phyloP scores from a whole-genome alignment of 2,329 filamentous ascomycete species.

The Arachnomyces sp. region DNA sequence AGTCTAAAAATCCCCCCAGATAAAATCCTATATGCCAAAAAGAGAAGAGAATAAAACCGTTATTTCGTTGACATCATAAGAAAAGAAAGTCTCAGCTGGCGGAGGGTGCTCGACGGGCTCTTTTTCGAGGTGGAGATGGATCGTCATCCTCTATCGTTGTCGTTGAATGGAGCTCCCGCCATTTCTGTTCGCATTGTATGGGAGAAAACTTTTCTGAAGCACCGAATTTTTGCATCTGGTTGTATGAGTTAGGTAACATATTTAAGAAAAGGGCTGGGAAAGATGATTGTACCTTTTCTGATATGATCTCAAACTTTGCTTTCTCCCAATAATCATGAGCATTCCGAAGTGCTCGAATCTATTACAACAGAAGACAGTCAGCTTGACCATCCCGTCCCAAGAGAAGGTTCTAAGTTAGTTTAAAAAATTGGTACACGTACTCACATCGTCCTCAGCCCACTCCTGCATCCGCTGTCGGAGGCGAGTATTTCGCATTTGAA shows the following conservation, averaged over 20 bases:
- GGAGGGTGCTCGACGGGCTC: conserved; percentile 5
- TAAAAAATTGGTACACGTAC: conserved; percentile 25
- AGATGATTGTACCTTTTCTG: conserved; percentile 27
- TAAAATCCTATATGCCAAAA: too few species aligned
- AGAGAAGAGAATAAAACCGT: too few species aligned
- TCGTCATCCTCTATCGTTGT: conserved; percentile 4
- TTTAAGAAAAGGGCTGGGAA: conserved; percentile 2
- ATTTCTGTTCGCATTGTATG: conserved; percentile 26
- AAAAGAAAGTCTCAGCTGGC: too few species aligned
- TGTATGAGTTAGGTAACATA: conserved; percentile 2
- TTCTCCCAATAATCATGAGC: conserved; percentile 31
- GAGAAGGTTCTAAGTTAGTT: conserved; percentile 3
- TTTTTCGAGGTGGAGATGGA: conserved; percentile 5
- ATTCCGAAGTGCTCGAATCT: conserved; percentile 30
- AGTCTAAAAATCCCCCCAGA: too few species aligned
- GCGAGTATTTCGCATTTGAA: conserved; percentile 37
- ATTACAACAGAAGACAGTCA: background rate
- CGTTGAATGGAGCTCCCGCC: conserved; percentile 8
- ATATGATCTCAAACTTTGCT: conserved; percentile 32
- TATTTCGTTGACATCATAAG: too few species aligned
- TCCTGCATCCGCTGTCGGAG: conserved; percentile 24
- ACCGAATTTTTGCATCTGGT: conserved; percentile 26
- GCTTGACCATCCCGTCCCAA: background rate
- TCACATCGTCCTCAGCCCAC: conserved; percentile 39
- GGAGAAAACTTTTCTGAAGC: conserved; percentile 26